Base-by-base conservation (phyloP, 2,329 filamentous ascomycete species). In the Sporothrix mexicana region DNA sequence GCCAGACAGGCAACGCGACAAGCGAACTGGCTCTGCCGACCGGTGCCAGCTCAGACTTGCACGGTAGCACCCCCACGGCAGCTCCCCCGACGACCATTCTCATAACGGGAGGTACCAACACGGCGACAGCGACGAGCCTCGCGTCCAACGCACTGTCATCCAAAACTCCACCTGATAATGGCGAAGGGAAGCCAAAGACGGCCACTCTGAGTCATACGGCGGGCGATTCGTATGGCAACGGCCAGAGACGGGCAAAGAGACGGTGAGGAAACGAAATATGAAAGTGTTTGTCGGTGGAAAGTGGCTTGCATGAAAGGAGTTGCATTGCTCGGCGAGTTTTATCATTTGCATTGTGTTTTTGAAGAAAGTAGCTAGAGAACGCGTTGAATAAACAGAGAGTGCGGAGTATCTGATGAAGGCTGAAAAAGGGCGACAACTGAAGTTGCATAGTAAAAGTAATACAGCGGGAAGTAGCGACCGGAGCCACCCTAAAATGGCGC, bases 61-160 rank as follows among this genome's bases (percentile, higher is more conserved):
- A 41, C 13, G 59, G 36, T 13, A 61, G 43, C 25, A 25, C n/a
- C 12, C 23, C 53, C 36, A 64, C 30, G 25, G 25, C 43, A 55
- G 43, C 23, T 30, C 57, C 45, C 2, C 71, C 55, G 64, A 66
- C 47, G 36, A 51, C 23, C 17, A 43, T 61, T 8, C 10, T 71
- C 25, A 47, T 66, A 17, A 66, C 70, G 12, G 49, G 49, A 41
- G 87, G 93, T 1, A 67, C 59, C 1, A 49, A 66, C 36, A 64
- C 9, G 91, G 93, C 77, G 91, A 93, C 78, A 93, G 93, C 69
- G 43, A 36, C 55, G 7, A 30, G 41, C 5, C 15, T 70, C 15
- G 41, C 67, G 8, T 70, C 51, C 9, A 25, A 20, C 20, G 25
- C 20, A 8, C 2, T 43, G 12, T 43, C 49, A 53, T n/a, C 43